Evolutionary conservation across 1,284 basidiomycete species (phyloP).

Genomic region (Earliella scabrosa): DNA sequence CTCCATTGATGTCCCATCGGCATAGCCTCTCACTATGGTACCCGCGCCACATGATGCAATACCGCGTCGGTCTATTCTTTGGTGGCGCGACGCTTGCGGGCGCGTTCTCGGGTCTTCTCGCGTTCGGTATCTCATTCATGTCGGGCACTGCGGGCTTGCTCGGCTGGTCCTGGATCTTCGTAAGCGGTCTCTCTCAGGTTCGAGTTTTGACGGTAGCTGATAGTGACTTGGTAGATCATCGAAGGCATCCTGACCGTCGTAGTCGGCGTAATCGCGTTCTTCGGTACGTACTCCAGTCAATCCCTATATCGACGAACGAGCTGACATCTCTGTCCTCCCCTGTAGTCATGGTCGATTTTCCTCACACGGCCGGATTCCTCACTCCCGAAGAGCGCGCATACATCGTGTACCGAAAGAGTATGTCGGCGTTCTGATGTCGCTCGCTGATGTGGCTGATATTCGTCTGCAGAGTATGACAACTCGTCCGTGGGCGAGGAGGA

Average conservation of each 20-base stretch:
- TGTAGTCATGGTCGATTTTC: conserved; percentile 66
- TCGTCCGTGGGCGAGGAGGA: conserved; percentile 72
- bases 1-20: not conserved
- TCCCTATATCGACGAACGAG: not conserved
- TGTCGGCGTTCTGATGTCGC: not conserved
- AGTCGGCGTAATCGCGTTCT: conserved; percentile 51
- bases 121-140: conserved; percentile 49
- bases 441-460: not conserved
- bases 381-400: conserved; percentile 63
- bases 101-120: conserved; percentile 44
- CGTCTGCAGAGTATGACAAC: conserved; percentile 60
- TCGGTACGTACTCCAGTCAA: conserved; percentile 38
- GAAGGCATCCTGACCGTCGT: conserved; percentile 59
- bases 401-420: conserved; percentile 67
- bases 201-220: conserved; percentile 35
- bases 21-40: conserved; percentile 39
- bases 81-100: conserved; percentile 39
- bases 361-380: conserved; percentile 57
- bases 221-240: conserved; percentile 47
- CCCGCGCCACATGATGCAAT: conserved; percentile 39
- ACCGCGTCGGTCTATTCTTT: conserved; percentile 40
- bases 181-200: conserved; percentile 28
- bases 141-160: conserved; percentile 41
- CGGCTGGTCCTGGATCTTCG: conserved; percentile 54
- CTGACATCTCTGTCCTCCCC: conserved; percentile 33